These are phyloP conservation scores for Bidens hawaiensis DNA, from an alignment of 140 eudicot species.

Conservation along the genomic window DNA sequence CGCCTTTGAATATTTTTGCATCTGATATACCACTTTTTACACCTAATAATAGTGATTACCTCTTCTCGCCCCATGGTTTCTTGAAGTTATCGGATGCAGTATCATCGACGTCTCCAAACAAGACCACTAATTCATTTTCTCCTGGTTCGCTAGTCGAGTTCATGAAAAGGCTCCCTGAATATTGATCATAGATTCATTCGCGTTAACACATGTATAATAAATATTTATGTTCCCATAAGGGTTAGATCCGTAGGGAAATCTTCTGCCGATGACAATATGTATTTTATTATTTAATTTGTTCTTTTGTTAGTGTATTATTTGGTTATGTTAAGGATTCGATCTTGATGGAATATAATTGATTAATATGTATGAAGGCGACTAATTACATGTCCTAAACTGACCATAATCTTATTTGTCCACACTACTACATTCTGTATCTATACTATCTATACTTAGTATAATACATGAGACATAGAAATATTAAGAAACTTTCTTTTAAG, in stretches of 20 bases:
- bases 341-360: no score
- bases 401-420: no score
- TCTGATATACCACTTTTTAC: slow-evolving; percentile 53
- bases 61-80: slow-evolving; percentile 31
- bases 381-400: no score
- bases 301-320: not conserved
- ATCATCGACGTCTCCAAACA: slow-evolving; percentile 35
- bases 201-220: not conserved
- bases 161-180: slow-evolving; percentile 43
- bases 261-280: not conserved
- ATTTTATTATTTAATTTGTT: not conserved
- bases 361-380: no score
- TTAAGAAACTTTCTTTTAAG: no score
- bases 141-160: slow-evolving; percentile 30
- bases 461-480: no score
- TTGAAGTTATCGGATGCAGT: slow-evolving; percentile 31
- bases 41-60: slow-evolving; percentile 33
- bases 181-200: slow-evolving; percentile 16
- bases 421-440: no score
- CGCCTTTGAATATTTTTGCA: slow-evolving; percentile 15
- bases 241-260: not conserved
- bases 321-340: not conserved
- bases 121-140: slow-evolving; percentile 23
- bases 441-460: no score
- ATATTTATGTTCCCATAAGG: not conserved